Evolutionary conservation across 495 filamentous ascomycete genomes (phyloP).

Genomic region (Cryomyces minteri): DNA sequence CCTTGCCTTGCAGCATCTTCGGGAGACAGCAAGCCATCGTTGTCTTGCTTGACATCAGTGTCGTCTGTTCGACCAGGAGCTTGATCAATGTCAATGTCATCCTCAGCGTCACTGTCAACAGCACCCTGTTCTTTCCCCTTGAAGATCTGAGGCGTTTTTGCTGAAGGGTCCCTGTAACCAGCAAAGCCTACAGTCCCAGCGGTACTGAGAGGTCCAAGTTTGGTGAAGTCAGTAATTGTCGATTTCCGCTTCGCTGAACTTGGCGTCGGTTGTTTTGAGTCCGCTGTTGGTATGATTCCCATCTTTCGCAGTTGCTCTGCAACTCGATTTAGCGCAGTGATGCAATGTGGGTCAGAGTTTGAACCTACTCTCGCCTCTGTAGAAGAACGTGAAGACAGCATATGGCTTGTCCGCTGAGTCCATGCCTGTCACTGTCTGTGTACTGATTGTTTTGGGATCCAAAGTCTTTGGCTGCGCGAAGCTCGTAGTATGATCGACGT

Average conservation of each 20-base stretch:
- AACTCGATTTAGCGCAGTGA: background rate
- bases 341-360: constrained; percentile 3
- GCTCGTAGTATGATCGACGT: constrained; percentile 94
- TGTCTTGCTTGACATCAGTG: constrained; percentile 51
- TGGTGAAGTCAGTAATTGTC: constrained; percentile 61
- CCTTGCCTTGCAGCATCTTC: constrained; percentile 74
- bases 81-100: constrained; percentile 36
- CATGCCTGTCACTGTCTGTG: constrained; percentile 96
- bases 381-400: constrained; percentile 95
- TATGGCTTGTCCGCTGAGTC: constrained; percentile 90
- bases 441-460: constrained; percentile 93
- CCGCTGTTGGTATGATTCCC: constrained; percentile 54
- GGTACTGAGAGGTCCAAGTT: constrained; percentile 65
- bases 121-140: constrained; percentile 42
- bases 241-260: constrained; percentile 51
- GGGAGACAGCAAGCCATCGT: constrained; percentile 35
- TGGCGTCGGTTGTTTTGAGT: constrained; percentile 35
- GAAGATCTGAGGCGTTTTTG: constrained; percentile 26
- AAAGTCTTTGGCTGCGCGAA: constrained; percentile 96
- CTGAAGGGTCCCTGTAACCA: constrained; percentile 58
- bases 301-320: constrained; percentile 85
- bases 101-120: constrained; percentile 57
- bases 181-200: constrained; percentile 77
- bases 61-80: background rate
- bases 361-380: constrained; percentile 79